Evolutionary conservation across 2,329 filamentous ascomycete genomes (phyloP).

Genomic region (Beauveria sp.): DNA sequence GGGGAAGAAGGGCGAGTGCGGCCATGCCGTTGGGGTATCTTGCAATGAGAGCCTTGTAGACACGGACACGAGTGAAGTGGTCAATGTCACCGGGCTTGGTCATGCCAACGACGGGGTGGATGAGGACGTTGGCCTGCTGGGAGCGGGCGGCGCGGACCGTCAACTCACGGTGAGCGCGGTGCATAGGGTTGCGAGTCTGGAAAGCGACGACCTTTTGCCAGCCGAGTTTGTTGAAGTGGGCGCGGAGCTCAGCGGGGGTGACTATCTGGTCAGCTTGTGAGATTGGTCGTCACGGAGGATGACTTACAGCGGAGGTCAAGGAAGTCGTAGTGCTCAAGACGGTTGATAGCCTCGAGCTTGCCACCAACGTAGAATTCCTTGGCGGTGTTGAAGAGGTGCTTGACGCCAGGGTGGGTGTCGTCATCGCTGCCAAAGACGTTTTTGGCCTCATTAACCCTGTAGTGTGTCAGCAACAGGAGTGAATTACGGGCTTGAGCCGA

Average conservation of each 20-base stretch:
- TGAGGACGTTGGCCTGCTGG: conserved; percentile 96
- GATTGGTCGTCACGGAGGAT: not conserved
- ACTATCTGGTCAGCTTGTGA: conserved; percentile 38
- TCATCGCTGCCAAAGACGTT: conserved; percentile 91
- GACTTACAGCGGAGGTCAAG: conserved; percentile 82
- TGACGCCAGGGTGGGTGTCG: conserved; percentile 84
- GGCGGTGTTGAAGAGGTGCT: conserved; percentile 74
- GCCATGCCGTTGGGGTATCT: conserved; percentile 99
- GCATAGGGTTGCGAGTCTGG: conserved; percentile 99
- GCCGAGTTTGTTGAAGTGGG: conserved; percentile 98
- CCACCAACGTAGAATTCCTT: conserved; percentile 91
- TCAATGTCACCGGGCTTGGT: conserved; percentile 99
- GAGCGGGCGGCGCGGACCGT: conserved; percentile 93
- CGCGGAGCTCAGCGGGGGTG: conserved; percentile 86
- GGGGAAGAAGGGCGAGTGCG: conserved; percentile 83
- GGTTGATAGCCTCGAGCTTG: conserved; percentile 91
- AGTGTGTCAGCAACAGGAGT: conserved; percentile 14
- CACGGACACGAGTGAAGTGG: conserved; percentile 97
- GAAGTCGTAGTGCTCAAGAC: conserved; percentile 97
- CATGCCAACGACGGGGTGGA: conserved; percentile 95
- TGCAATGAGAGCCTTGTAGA: conserved; percentile 94
- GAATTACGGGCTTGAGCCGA: not conserved
- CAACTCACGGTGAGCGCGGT: conserved; percentile 94
- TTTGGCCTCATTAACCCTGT: conserved; percentile 77
- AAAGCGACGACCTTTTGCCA: conserved; percentile 97